These are phyloP conservation scores for Globisporangium cystogenes DNA, from an alignment of 352 stramenopile genomes.

Conservation along the genomic window DNA sequence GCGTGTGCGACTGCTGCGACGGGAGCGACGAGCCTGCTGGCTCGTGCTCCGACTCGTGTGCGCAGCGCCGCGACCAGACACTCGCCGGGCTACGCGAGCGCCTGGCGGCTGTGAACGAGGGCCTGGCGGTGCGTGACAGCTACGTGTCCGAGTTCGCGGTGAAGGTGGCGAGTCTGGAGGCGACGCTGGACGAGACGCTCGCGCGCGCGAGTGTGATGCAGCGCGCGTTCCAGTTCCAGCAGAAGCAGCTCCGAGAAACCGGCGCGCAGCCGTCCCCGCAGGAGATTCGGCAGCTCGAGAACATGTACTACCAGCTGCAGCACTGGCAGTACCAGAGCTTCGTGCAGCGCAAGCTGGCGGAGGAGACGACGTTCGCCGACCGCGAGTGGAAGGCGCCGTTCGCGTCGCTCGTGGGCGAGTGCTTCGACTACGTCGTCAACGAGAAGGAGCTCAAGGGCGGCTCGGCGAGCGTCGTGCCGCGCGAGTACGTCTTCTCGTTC, in stretches of 20 bases:
- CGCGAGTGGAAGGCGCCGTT: constrained; percentile 40
- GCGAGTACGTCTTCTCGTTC: constrained; percentile 53
- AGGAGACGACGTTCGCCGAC: constrained; percentile 36
- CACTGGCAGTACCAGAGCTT: constrained; percentile 44
- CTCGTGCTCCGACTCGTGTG: constrained; percentile 39
- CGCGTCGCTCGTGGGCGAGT: constrained; percentile 48
- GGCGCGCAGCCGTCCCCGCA: constrained; percentile 14
- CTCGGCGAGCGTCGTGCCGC: constrained; percentile 67
- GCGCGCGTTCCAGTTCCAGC: constrained; percentile 21
- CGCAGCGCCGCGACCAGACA: constrained; percentile 11
- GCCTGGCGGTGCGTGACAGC: constrained; percentile 11
- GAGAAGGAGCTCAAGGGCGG: constrained; percentile 74
- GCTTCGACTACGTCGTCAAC: constrained; percentile 59
- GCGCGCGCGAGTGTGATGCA: constrained; percentile 14
- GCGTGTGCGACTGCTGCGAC: constrained; percentile 98
- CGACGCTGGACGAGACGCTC: constrained; percentile 21
- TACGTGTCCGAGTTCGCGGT: constrained; percentile 20
- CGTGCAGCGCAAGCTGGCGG: constrained; percentile 40
- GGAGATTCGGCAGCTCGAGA: constrained; percentile 31
- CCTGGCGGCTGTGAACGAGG: constrained; percentile 21
- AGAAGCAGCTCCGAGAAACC: constrained; percentile 17
- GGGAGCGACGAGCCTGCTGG: constrained; percentile 85
- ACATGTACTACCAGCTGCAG: constrained; percentile 43
- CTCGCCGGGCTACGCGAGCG: constrained; percentile 16
- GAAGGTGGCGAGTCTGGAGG: constrained; percentile 20